Evolutionary conservation across 371 early-diverging fungal genomes (phyloP).

Genomic region (Rhizopus microsporus): DNA sequence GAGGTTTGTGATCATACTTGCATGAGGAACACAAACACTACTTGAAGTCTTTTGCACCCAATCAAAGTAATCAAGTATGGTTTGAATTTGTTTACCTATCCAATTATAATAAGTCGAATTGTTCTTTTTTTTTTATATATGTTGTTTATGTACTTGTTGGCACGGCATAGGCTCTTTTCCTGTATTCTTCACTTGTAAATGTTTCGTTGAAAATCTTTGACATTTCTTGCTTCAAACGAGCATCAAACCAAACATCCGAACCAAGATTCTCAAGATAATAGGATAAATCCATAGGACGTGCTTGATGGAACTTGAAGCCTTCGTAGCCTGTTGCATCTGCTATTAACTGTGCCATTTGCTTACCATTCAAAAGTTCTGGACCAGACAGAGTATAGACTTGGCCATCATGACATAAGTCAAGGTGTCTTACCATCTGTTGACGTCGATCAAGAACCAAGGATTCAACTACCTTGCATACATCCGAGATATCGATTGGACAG

Average conservation of each 20-base stretch:
- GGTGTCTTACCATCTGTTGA: background rate
- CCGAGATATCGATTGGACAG: conserved; percentile 30
- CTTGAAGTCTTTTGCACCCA: conserved; percentile 28
- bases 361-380: conserved; percentile 26
- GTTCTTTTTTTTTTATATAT: background rate
- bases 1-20: conserved; percentile 25
- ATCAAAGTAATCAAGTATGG: conserved; percentile 36
- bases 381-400: conserved; percentile 35
- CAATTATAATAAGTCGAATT: background rate
- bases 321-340: conserved; percentile 23
- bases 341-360: conserved; percentile 19
- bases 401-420: conserved; percentile 24
- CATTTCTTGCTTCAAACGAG: conserved; percentile 31
- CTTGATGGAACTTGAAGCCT: conserved; percentile 19
- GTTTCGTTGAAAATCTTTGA: conserved; percentile 30
- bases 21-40: conserved; percentile 31
- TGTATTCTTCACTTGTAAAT: conserved; percentile 18
- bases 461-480: conserved; percentile 31
- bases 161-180: conserved; percentile 17
- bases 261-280: conserved; percentile 28
- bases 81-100: conserved; percentile 31
- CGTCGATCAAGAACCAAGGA: conserved; percentile 14
- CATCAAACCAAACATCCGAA: conserved; percentile 37
- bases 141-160: conserved; percentile 22
- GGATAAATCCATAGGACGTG: conserved; percentile 29